Conservation (phyloP, 495 filamentous ascomycete species). For the Xylaria curta region DNA sequence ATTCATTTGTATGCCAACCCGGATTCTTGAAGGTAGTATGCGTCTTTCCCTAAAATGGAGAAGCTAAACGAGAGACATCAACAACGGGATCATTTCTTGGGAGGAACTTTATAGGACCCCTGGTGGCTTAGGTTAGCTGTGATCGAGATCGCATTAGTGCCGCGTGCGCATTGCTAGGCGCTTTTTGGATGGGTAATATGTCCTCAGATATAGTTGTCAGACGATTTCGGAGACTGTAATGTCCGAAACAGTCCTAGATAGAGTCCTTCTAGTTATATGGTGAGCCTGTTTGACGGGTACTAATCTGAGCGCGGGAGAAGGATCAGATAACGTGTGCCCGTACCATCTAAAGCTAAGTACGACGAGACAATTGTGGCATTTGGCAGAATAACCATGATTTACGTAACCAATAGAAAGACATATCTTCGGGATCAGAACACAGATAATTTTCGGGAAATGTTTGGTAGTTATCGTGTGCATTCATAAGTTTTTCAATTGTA, state of each 20-base stretch:
- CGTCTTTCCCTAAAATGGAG: background rate
- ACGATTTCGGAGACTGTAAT: background rate
- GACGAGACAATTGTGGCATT: background rate
- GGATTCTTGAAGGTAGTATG: background rate
- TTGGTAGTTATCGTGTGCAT: background rate
- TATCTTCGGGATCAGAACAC: background rate
- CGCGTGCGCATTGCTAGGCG: background rate
- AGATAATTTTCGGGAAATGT: background rate
- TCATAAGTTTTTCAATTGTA: background rate
- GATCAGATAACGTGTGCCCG: background rate
- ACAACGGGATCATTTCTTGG: background rate
- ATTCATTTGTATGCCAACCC: background rate
- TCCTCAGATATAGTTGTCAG: background rate
- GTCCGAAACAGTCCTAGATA: background rate
- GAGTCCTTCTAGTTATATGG: background rate
- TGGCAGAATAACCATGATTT: background rate
- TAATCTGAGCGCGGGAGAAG: background rate
- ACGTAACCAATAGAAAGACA: background rate
- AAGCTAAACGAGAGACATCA: background rate
- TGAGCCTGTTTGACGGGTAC: background rate
- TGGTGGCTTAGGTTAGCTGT: background rate
- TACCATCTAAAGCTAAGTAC: background rate
- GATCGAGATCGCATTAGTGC: slow-evolving; percentile 13
- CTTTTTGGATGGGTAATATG: background rate
- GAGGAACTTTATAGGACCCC: background rate